Percentiles rank a stretch among this genome's conserved stretches.
Evolutionary conservation across 192 early-diverging fungal genomes (phyloP).

Genomic region (Lobosporangium transversale): DNA sequence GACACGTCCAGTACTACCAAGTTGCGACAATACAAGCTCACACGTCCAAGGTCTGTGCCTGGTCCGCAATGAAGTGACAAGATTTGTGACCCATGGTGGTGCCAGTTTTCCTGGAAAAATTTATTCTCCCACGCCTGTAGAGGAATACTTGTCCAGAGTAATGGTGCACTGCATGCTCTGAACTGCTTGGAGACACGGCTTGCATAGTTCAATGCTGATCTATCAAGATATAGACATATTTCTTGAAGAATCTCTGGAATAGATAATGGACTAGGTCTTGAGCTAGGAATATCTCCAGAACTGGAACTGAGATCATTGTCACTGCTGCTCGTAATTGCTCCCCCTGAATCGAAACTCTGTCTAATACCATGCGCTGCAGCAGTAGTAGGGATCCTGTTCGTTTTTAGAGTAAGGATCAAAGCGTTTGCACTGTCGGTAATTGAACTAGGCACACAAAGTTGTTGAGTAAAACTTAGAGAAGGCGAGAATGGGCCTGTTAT

Average conservation of each 20-base stretch:
- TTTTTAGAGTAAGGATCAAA: no score
- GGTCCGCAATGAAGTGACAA: slow-evolving; percentile 16
- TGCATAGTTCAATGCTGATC: slow-evolving; percentile 11
- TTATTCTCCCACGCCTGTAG: slow-evolving; percentile 23
- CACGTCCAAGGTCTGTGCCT: background rate
- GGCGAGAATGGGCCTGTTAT: no score
- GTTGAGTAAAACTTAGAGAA: no score
- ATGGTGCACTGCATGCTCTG: slow-evolving; percentile 11
- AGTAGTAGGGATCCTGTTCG: no score
- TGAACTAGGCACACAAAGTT: no score
- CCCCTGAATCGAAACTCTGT: no score
- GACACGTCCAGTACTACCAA: slow-evolving; percentile 33
- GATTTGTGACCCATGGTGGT: slow-evolving; percentile 6
- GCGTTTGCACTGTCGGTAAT: no score
- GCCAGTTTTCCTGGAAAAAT: slow-evolving; percentile 20
- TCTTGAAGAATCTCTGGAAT: slow-evolving; percentile 34
- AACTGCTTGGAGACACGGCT: slow-evolving; percentile 30
- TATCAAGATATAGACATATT: slow-evolving; percentile 31
- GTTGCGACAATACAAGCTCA: slow-evolving; percentile 17
- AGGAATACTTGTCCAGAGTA: slow-evolving; percentile 31
- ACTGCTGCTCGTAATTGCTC: no score
- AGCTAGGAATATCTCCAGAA: no score
- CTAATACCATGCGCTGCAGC: no score
- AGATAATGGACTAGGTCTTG: slow-evolving; percentile 4
- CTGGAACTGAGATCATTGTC: no score